These are phyloP conservation scores for Coemansia sp. DNA, from an alignment of 192 early-diverging fungal species.

Conservation along the genomic window DNA sequence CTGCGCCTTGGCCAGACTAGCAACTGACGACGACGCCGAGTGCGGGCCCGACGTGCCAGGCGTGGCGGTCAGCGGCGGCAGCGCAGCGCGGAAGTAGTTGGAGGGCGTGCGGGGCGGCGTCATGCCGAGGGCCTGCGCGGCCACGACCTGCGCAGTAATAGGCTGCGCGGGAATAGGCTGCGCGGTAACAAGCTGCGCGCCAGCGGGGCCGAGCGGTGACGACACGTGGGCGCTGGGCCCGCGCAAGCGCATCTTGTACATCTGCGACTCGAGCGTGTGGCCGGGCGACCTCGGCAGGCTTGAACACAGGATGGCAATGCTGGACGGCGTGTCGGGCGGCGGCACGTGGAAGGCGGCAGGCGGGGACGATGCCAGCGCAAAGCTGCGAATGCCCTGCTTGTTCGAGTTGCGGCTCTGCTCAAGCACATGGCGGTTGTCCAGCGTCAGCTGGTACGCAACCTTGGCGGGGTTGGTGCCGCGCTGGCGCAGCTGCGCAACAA, in stretches of 20 bases:
- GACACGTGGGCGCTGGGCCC: constrained; percentile 31
- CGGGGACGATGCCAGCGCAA: constrained; percentile 49
- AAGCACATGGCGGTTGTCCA: constrained; percentile 66
- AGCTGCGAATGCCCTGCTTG: constrained; percentile 51
- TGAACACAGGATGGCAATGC: constrained; percentile 45
- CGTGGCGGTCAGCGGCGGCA: constrained; percentile 37
- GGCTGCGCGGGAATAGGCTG: constrained; percentile 2
- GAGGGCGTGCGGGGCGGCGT: constrained; percentile 35
- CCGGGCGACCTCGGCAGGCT: constrained; percentile 43
- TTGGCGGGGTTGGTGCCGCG: constrained; percentile 90
- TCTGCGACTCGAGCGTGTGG: constrained; percentile 40
- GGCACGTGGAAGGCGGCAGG: constrained; percentile 35
- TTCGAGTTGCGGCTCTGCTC: constrained; percentile 50
- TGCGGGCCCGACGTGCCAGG: constrained; percentile 7
- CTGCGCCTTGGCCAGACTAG: constrained; percentile 31
- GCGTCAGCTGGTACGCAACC: constrained; percentile 94
- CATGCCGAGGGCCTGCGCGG: constrained; percentile 17
- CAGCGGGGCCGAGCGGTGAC: constrained; percentile 25
- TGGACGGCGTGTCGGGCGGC: constrained; percentile 19
- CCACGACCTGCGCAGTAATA: constrained; percentile 7
- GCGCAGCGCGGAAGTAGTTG: constrained; percentile 47
- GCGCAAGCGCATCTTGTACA: constrained; percentile 48
- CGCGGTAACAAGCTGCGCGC: background rate
- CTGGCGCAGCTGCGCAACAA: constrained; percentile 74
- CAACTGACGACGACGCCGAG: constrained; percentile 40